Evolutionary conservation across 2,329 filamentous ascomycete genomes (phyloP), one percentile per base, ranked within the genome.

Genomic region (Aspergillus chevalieri): DNA sequence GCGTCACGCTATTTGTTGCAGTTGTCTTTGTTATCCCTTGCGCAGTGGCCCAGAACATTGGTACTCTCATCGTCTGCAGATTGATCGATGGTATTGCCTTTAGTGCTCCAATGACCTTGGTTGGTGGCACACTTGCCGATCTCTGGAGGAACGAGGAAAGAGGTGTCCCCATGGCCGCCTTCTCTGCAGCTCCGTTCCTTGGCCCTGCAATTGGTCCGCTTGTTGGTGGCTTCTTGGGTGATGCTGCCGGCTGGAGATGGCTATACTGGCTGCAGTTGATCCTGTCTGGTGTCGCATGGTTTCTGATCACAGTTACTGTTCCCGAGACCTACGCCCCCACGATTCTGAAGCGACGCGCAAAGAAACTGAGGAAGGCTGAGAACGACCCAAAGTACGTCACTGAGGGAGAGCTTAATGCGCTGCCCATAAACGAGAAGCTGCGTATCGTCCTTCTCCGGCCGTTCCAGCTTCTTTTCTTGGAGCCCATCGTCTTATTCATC

Each of bases 201-300:
- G 89, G 89, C 0, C 89, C 89, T 44, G 87, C 86, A 1, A 84
- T 87, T 56, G 86, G 86, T 52, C 86, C 86, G 6, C 77, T 95
- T 1, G 78, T 85, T 6, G 90, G 89, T 56, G 89, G 88, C 9
- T 94, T 83, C 64, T 74, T 93, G 1, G 78, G 79, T 6, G 85
- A 90, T 57, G 80, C 79, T 0, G 70, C 75, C 0, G 85, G 85
- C 34, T 93, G 89, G 89, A 75, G 88, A 56, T 93, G 87, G 87
- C 75, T 93, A 0, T 93, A 93, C 73, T 92, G 87, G 85, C 81
- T 95, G 58, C 88, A 92, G 63, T 74, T 93, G 9, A 94, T 95
- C 61, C 65, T 93, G 10, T 75, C 86, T 22, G 83, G 77, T 12
- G 64, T 84, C 44, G 80, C 85, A 58, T 93, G 86, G 82, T 52